Evolutionary conservation across 352 stramenopile genomes (phyloP).

Genomic region (Phytophthora niederhauseri): DNA sequence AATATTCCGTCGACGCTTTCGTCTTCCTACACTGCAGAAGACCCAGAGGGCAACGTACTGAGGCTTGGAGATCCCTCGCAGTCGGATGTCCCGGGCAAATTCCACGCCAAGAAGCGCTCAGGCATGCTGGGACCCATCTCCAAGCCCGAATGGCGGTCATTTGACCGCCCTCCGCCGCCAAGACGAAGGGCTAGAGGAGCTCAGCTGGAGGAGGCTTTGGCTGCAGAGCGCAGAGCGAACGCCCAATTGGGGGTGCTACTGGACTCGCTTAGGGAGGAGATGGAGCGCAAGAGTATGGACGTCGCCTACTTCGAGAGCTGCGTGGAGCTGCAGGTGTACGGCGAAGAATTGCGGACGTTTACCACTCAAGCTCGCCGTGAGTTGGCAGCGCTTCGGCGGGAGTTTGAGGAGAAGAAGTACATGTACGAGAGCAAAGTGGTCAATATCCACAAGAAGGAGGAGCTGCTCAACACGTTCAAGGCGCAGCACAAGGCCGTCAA

Average conservation of each 20-base stretch:
- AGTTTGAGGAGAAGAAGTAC: constrained; percentile 61
- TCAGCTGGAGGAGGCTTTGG: constrained; percentile 72
- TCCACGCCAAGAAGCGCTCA: constrained; percentile 66
- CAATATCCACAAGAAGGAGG: constrained; percentile 75
- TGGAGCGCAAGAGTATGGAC: constrained; percentile 81
- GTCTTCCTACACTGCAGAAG: constrained; percentile 18
- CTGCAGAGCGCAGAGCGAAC: constrained; percentile 51
- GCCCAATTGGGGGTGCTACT: constrained; percentile 48
- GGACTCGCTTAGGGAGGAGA: constrained; percentile 66
- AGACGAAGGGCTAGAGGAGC: constrained; percentile 66
- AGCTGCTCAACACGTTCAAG: constrained; percentile 79
- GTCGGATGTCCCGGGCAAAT: constrained; percentile 35
- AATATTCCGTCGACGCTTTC: constrained; percentile 23
- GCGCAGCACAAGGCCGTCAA: constrained; percentile 53
- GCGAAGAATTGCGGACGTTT: constrained; percentile 57
- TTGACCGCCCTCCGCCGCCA: constrained; percentile 39
- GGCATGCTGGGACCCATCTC: constrained; percentile 72
- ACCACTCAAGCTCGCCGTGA: constrained; percentile 43
- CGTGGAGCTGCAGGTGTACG: constrained; percentile 56
- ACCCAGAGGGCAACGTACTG: constrained; percentile 16
- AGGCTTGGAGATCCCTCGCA: constrained; percentile 5
- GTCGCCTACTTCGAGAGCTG: constrained; percentile 80
- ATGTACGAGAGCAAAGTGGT: constrained; percentile 51
- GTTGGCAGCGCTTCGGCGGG: constrained; percentile 39
- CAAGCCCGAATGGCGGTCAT: constrained; percentile 53